Evolutionary conservation across 345 rosid species (phyloP), one percentile per base, ranked within the genome.

Genomic region (thale cress (Arabidopsis thaliana)): DNA sequence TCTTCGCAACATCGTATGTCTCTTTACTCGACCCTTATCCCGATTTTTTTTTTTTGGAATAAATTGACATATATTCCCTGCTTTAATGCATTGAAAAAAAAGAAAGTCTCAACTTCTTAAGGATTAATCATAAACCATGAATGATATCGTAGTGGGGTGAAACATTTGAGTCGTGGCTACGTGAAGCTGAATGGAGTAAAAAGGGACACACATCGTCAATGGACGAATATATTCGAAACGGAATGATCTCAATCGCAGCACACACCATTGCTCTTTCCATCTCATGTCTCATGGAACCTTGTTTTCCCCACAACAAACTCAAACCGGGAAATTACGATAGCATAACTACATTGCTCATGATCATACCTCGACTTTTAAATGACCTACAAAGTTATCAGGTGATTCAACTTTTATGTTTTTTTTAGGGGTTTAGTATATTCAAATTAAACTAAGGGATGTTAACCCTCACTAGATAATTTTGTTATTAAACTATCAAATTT

Each of bases 171-270:
- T 70, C 93, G 8, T 88, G 88, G 96, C 81, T 83, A 30, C 52
- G 37, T 44, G 96, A 90, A 84, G 84, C 96, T 3, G 67, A 71
- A 50, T 86, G 89, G 88, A 83, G 88, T 74, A 83, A 59, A 81
- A 80, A 63, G 34, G 81, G 79, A 41, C 37, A 32, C 23, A 46
- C 65, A 7, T 79, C 86, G 20, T 22, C 84, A 6, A 71, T 59
- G 22, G 81, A 84, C 3, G 93, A 82, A 58, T 88, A 90, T 69
- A 67, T 87, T 11, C 51, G 58, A 64, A 83, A 72, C 3, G 90
- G 84, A 67, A 84, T 81, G 81, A 71, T 28, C 32, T 88, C 91
- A 0, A 65, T 74, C 16, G 89, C 87, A 34, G 20, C 82, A 36
- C 93, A 87, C 73, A 82, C 84, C 7, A 0, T 82, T 12, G 84